Evolutionary conservation across 2,329 filamentous ascomycete species (phyloP), one percentile per base, ranked within the genome.

Genomic region (Aspergillus transmontanensis): DNA sequence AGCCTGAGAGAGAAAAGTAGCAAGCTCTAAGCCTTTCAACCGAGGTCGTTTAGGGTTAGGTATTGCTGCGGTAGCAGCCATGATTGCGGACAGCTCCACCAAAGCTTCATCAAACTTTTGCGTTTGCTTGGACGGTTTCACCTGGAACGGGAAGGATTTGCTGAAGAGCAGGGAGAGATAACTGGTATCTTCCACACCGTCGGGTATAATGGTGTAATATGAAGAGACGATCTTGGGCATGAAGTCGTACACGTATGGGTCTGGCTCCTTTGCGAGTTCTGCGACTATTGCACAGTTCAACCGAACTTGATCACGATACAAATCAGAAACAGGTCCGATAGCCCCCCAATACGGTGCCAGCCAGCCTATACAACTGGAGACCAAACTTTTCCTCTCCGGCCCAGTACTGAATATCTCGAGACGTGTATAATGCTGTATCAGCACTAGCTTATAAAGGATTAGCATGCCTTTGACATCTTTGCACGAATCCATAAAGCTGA

Each of bases 401-500:
- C 89, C 85, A n/a, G 90, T 84, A 11, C 89, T 86, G 78, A 98
- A 98, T 26, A 97, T 84, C 30, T 91, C 88, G 6, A 97, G 82
- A 66, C 89, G 90, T 32, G 91, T 92, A 75, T 97, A 94, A 76
- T 97, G 95, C 75, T 96, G 90, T 71, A 99, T 94, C 45, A 99
- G 83, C 21, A 98, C 87, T 43, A 99, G 85, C 76, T 97, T 96
- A 79, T 97, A 97, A 41, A 98, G 81, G 9, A 97, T 86, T 59
- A 99, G 84, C 80, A 96, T 97, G 61, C 95, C 94, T 75, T 94
- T 94, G 55, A 96, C 94, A 32, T 88, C 83, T 3, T 89, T 87
- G 79, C 94, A 97, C 1, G 95, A 93, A 73, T 97, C 93, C 82
- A 98, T 90, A 73, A 98, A 96, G 78, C 94, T 92, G 65, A 96